Evolutionary conservation across 176 grass and related monocot species (phyloP), one percentile per base, ranked within the genome.

Genomic region (Aegilops sharonensis): DNA sequence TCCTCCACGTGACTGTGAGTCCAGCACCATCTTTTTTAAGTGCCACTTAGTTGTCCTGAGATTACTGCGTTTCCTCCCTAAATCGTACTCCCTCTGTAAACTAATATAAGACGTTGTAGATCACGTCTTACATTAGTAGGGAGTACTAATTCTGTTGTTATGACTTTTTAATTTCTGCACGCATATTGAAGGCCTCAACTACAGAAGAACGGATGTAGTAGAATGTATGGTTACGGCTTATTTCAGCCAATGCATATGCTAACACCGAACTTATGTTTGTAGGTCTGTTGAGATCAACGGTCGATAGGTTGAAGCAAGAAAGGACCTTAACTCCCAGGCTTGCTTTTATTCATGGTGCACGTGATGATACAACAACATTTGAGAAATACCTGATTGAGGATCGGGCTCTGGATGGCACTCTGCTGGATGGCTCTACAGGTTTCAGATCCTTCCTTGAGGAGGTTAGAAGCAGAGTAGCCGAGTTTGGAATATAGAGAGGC

Each of bases 321-420:
- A 92, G 94, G 75, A 86, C 84, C 69, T 89, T 94, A 56, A 98
- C 97, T 64, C 97, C 97, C 42, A 95, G 86, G 59, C 86, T 95
- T 64, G 24, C 75, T 77, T 94, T 95, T 69, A 89, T 98, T 24
- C 84, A 89, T 24, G 93, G 97, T 47, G 97, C 93, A 11, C 89
- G 78, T 83, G 88, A 95, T 84, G 97, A 95, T 82, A 81, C 86
- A 23, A 88, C 88, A 48, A n/a, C 65, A 48, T 88, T 95, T 5
- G 94, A 98, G 79, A 94, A 84, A 66, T 98, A 91, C 85, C 92
- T 95, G 31, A 80, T 95, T 24, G 97, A 98, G 86, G 97, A 98
- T 31, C 90, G 94, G 68, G 37, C 72, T 72, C 70, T 86, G 11
- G 90, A 95, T 84, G 97, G 86, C 50, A 73, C 78, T 21, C 64